A percentile compares a stretch with the other conserved stretches of the same genome.
phyloP scores from a whole-genome alignment of 2,329 filamentous ascomycete genomes.

The Penicillium olsonii region DNA sequence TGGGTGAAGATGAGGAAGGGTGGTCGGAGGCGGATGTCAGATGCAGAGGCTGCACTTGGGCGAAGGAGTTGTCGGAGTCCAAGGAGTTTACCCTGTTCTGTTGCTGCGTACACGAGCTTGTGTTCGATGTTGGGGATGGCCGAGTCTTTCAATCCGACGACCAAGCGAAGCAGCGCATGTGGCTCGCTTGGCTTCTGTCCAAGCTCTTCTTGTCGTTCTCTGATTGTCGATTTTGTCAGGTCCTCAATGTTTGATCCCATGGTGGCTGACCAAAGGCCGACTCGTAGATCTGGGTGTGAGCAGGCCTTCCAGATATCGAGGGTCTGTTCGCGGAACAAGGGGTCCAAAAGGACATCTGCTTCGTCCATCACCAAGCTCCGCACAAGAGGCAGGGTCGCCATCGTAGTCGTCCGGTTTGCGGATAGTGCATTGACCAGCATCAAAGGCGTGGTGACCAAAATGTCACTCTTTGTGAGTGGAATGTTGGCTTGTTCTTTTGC shows the following conservation, averaged over 20 bases:
- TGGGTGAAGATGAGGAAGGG: constrained; percentile 96
- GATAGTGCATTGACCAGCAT: constrained; percentile 74
- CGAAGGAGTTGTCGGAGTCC: constrained; percentile 87
- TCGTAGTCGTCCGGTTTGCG: constrained; percentile 45
- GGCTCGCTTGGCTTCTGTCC: constrained; percentile 20
- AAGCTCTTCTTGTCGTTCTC: constrained; percentile 47
- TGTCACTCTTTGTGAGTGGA: constrained; percentile 70
- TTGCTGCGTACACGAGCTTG: constrained; percentile 85
- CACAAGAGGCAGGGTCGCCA: constrained; percentile 64
- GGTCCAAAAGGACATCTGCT: constrained; percentile 90
- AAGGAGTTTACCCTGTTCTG: constrained; percentile 89
- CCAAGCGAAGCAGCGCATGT: constrained; percentile 70
- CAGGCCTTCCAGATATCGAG: constrained; percentile 81
- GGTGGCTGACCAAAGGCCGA: constrained; percentile 92
- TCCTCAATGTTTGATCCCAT: constrained; percentile 93
- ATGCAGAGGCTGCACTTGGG: constrained; percentile 60
- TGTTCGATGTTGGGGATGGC: constrained; percentile 91
- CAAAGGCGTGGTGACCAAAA: constrained; percentile 78
- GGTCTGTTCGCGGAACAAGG: constrained; percentile 86
- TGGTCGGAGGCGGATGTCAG: constrained; percentile 64
- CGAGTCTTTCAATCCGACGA: constrained; percentile 95
- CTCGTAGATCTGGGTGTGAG: constrained; percentile 66
- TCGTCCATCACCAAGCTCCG: constrained; percentile 82
- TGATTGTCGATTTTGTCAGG: constrained; percentile 69
- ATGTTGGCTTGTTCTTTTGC: constrained; percentile 35